Evolutionary conservation across 306 rosid species (phyloP), one percentile per base, ranked within the genome.

Genomic region (Trichosanthes truncata): DNA sequence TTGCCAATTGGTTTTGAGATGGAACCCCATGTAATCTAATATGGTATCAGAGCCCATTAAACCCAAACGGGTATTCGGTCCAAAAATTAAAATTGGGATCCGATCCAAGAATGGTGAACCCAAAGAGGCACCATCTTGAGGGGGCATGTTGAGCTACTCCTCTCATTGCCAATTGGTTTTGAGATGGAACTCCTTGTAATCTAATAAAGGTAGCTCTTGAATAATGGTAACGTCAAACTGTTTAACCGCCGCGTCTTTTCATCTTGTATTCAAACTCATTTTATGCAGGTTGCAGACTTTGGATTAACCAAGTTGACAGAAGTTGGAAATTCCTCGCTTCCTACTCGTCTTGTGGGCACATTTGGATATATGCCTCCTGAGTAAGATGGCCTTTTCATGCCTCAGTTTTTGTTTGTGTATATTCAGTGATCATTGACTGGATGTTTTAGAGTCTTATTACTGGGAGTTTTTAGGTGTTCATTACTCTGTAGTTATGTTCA

Each of bases 281-380:
- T 3, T 14, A 49, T 87, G 63, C 86, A 95, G 99, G 97, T 95
- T 88, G 99, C 99, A 78, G 99, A 90, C 87, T 95, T 95, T 86
- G 97, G 97, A 71, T 86, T 92, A 72, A 89, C 99, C 35, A 95
- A 93, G 83, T 85, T 95, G 81, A 89, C 99, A 17, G 97, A 95
- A 89, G 97, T 91, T 74, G 96, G 97, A 78, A 84, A 94, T 82
- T 62, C 91, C 7, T 91, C 97, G 46, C 84, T 93, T 84, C 94
- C 90, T 31, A 93, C 99, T 10, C 92, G 90, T 71, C 93, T 89
- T 43, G 97, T 91, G 75, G 98, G 98, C 84, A 93, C 98, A 74
- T 93, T 93, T 82, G 97, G 97, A 81, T 93, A 93, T 86, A 93
- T 93, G 98, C 96, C 98, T 14, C 98, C 97, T 0, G 97, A 93